These are phyloP conservation scores for Aristolochia fimbriata DNA, from an alignment of 164 flowering plant genomes.

Conservation along the genomic window DNA sequence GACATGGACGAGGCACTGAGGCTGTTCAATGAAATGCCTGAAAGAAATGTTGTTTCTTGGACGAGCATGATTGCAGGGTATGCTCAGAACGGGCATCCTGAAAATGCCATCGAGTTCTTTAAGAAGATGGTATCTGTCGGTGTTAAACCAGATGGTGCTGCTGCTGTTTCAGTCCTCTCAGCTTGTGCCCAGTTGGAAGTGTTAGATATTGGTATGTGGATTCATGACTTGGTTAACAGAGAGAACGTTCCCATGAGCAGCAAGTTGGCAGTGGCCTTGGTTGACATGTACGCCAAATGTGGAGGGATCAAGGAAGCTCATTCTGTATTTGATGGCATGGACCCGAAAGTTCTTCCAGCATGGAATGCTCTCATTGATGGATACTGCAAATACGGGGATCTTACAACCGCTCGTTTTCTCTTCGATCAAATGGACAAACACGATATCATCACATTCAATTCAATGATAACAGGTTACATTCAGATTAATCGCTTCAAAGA, in stretches of 20 bases:
- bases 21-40: slow-evolving; percentile 18
- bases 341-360: slow-evolving; percentile 3
- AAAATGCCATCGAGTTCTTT: slow-evolving; percentile 15
- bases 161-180: slow-evolving; percentile 11
- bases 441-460: slow-evolving; percentile 27
- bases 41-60: slow-evolving; percentile 22
- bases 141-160: slow-evolving; percentile 14
- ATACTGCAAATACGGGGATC: slow-evolving; percentile 9
- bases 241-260: slow-evolving; percentile 3
- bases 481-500: slow-evolving; percentile 18
- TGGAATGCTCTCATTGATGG: slow-evolving; percentile 14
- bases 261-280: slow-evolving; percentile 12
- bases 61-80: slow-evolving; percentile 18
- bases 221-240: slow-evolving; percentile 14
- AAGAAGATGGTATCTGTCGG: slow-evolving; percentile 10
- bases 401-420: slow-evolving; percentile 4
- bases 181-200: slow-evolving; percentile 12
- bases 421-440: slow-evolving; percentile 13
- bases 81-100: slow-evolving; percentile 5
- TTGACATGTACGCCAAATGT: slow-evolving; percentile 22
- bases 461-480: slow-evolving; percentile 22
- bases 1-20: slow-evolving; percentile 8
- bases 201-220: slow-evolving; percentile 11
- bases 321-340: slow-evolving; percentile 14
- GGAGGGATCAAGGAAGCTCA: slow-evolving; percentile 19